Evolutionary conservation across 2,329 filamentous ascomycete species (phyloP).

Genomic region (Beauveria medogensis): DNA sequence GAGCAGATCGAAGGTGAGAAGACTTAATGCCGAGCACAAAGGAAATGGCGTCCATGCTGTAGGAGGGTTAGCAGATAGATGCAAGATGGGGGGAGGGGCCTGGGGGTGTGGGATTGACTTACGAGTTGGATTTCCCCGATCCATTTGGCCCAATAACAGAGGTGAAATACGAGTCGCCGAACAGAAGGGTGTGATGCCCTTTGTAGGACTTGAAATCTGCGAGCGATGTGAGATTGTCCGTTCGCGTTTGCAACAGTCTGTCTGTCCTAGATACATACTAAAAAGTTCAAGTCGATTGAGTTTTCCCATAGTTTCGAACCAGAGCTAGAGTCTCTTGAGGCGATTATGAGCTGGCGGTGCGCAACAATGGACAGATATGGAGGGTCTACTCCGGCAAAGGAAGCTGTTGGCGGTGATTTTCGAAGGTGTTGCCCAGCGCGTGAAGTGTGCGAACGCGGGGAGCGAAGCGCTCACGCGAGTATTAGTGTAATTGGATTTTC

Average conservation of each 20-base stretch:
- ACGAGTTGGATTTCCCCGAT: constrained; percentile 98
- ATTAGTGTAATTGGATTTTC: background rate
- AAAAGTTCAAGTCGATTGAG: constrained; percentile 90
- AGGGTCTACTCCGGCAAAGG: background rate
- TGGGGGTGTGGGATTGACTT: constrained; percentile 26
- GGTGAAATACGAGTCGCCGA: constrained; percentile 97
- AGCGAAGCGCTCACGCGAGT: background rate
- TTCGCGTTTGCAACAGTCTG: background rate
- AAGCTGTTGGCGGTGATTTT: background rate
- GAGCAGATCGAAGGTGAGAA: constrained; percentile 88
- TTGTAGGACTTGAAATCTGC: constrained; percentile 99
- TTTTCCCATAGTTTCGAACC: constrained; percentile 72
- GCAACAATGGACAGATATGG: background rate
- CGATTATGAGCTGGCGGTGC: background rate
- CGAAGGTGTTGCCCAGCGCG: background rate
- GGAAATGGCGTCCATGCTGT: constrained; percentile 96
- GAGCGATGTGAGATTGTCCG: constrained; percentile 5
- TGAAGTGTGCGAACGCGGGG: background rate
- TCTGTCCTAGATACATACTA: constrained; percentile 48
- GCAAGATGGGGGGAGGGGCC: no score
- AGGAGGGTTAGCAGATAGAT: constrained; percentile 10
- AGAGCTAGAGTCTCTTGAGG: background rate
- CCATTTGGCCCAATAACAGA: constrained; percentile 99
- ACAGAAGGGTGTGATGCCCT: constrained; percentile 86
- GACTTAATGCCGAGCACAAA: constrained; percentile 98